Evolutionary conservation across 2,329 filamentous ascomycete genomes (phyloP).

Genomic region (Clonostachys rosea): DNA sequence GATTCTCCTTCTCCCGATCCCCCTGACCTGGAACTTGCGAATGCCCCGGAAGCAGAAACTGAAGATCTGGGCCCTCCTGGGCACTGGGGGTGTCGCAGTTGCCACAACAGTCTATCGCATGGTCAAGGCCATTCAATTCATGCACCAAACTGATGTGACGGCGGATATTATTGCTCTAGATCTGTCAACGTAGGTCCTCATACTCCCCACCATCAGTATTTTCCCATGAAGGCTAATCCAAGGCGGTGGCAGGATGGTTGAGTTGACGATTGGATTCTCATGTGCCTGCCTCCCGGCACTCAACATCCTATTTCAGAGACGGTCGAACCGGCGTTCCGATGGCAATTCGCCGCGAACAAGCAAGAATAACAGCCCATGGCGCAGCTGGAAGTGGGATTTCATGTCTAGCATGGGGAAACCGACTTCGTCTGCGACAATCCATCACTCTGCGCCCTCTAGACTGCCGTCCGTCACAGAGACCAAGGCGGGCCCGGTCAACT

Average conservation of each 20-base stretch:
- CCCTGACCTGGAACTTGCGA: conserved; percentile 19
- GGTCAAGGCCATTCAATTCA: conserved; percentile 11
- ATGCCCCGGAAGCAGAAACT: conserved; percentile 20
- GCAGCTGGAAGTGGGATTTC: no score
- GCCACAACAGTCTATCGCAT: conserved; percentile 19
- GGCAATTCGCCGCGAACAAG: neutral
- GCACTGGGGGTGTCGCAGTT: conserved; percentile 18
- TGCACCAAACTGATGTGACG: conserved; percentile 11
- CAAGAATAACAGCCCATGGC: neutral
- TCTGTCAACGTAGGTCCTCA: neutral
- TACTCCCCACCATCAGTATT: neutral
- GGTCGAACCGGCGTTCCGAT: neutral
- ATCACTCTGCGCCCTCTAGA: neutral
- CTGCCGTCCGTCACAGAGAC: neutral
- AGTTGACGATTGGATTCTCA: conserved; percentile 14
- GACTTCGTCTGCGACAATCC: neutral
- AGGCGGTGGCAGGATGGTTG: conserved; percentile 3
- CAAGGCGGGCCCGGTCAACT: neutral
- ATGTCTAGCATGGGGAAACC: neutral
- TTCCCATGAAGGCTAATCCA: no score
- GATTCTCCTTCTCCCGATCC: conserved; percentile 24
- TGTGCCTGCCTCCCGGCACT: conserved; percentile 16
- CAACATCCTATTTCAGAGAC: conserved; percentile 7
- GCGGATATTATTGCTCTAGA: conserved; percentile 12
- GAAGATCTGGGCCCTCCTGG: conserved; percentile 20